Base-by-base conservation (phyloP, 345 rosid genomes). In the Gossypium rotundifolium region DNA sequence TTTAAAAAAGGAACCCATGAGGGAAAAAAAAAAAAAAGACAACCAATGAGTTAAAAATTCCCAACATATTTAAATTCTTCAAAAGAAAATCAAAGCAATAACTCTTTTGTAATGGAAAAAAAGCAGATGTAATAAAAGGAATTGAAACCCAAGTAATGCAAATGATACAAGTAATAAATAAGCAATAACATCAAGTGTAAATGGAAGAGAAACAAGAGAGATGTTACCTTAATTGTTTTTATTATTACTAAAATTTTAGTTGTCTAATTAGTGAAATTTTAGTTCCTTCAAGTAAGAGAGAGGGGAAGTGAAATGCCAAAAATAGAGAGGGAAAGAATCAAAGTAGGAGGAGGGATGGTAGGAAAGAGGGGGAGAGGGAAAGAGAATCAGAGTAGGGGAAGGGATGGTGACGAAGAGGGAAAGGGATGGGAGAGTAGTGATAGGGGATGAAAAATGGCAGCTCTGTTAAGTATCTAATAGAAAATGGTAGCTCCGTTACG, bases 251-350 rank as follows among this genome's bases (percentile, higher is more conserved):
- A 22, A 10, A 22, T 12, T 59, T 60, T 27, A 51, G 12, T 66
- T 66, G 10, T 49, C 25, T 17, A 46, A 10, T 29, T 33, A 29
- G 27, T 25, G 5, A 62, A 52, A 60, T 49, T 52, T 74, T 62
- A 67, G 68, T 2, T 62, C 58, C 42, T 73, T 73, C 65, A 54
- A n/a, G 79, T 0, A 76, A 40, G 64, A 70, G 40, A 49, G 58
- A 59, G 29, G 51, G 20, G 51, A 6, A 40, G 75, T 48, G 62
- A 65, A 46, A 62, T 69, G 78, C 82, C 71, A 85, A 83, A 81
- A 67, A 66, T 81, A 81, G 80, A 53, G 5, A 77, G 70, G 61
- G 71, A 64, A 29, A 29, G 6, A 29, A 29, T 29, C 1, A 29
- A 0, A 29, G 1, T 4, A 29, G 38, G 1, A 6, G 5, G 4